Evolutionary conservation across 257 asterid species (phyloP), one percentile per base, ranked within the genome.

Genomic region (Capsicum pubescens): DNA sequence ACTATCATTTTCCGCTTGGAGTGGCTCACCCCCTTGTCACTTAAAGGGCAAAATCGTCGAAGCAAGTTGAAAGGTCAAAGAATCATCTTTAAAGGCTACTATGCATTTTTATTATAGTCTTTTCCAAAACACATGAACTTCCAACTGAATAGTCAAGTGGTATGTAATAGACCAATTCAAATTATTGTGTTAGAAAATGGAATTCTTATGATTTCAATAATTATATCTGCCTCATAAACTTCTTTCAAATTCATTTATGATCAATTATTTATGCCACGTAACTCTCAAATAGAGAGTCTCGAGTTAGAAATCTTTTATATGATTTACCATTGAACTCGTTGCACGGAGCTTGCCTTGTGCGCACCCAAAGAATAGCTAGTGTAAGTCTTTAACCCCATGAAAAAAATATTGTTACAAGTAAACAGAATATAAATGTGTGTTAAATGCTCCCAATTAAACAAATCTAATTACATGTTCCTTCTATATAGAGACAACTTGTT

Each of bases 281-380:
- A 26, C n/a, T 64, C 5, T 64, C n/a, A 26, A 26, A 64, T 64
- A 0, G 6, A 0, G 0, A 0, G 0, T 12, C 6, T 58, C 0
- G 32, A 0, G 0, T 64, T 64, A 11, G 0, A 26, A 64, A 26
- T 26, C 2, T 0, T 26, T 0, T 64, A 2, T 1, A 26, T 12
- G 6, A 2, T 64, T 26, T 64, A 2, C 26, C 5, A 26, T 64
- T 5, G 0, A 26, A 0, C 2, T 64, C 0, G 0, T 26, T 2
- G 0, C 1, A 0, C 0, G 6, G 4, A 39, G 44, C 0, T 44
- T 44, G 6, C 48, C 48, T 44, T 44, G 8, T 44, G 8, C 6
- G 7, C 48, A 44, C 7, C 8, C 48, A 6, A 44, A 44, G 7
- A 44, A 44, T 44, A 42, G 46, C 46, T 3, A 42, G 4, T 42